phyloP scores from a whole-genome alignment of 2,329 filamentous ascomycete species.

The Talaromyces sp. region DNA sequence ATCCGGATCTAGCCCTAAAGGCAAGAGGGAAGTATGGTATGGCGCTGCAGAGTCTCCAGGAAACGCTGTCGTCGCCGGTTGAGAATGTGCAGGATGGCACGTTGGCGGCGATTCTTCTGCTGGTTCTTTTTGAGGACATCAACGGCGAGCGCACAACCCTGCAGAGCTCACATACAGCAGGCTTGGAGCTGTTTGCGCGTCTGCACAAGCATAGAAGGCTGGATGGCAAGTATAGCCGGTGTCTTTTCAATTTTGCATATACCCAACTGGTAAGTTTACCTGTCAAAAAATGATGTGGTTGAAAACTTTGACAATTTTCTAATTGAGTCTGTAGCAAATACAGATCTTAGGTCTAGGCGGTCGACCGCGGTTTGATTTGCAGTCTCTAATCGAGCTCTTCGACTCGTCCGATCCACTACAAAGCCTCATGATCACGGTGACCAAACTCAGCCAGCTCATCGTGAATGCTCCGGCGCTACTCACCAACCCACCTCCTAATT shows the following conservation, averaged over 20 bases:
- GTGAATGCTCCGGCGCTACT: conserved; percentile 12
- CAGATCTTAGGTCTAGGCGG: conserved; percentile 29
- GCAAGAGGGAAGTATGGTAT: conserved; percentile 27
- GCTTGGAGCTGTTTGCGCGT: conserved; percentile 30
- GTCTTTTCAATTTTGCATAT: conserved; percentile 32
- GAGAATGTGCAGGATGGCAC: conserved; percentile 31
- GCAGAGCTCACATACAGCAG: conserved; percentile 29
- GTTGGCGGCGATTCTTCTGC: conserved; percentile 30
- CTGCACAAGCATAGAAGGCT: conserved; percentile 26
- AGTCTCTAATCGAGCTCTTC: conserved; percentile 23
- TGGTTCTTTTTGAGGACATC: conserved; percentile 35
- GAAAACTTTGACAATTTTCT: conserved; percentile 7
- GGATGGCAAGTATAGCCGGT: conserved; percentile 24
- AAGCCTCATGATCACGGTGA: conserved; percentile 23
- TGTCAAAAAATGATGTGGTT: no score
- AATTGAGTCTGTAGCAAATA: conserved; percentile 21
- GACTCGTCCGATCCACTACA: conserved; percentile 25
- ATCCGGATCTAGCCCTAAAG: conserved; percentile 19
- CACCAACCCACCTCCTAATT: background rate
- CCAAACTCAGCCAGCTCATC: conserved; percentile 25
- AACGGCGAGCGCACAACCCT: conserved; percentile 30
- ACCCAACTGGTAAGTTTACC: conserved; percentile 27
- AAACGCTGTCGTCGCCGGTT: conserved; percentile 22
- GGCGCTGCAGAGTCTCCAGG: conserved; percentile 24
- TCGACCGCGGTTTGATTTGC: conserved; percentile 22